Evolutionary conservation across 2,329 filamentous ascomycete species (phyloP).

Genomic region (Intubia oerlemansii): DNA sequence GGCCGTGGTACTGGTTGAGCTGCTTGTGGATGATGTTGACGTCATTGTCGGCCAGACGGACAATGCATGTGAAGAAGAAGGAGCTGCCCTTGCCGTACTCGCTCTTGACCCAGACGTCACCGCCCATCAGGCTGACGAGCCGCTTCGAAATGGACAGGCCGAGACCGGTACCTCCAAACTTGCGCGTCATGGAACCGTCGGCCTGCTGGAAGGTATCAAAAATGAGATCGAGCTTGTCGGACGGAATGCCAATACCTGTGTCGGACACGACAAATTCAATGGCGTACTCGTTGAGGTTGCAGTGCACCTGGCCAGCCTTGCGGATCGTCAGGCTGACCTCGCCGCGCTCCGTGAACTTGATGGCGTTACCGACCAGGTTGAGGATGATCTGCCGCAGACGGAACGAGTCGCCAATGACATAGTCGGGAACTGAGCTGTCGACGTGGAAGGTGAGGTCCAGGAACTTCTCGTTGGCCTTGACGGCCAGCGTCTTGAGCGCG

Average conservation of each 20-base stretch:
- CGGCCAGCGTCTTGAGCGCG: constrained; percentile 86
- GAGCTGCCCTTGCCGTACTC: constrained; percentile 78
- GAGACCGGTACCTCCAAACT: constrained; percentile 86
- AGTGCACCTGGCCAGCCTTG: constrained; percentile 38
- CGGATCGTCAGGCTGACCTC: constrained; percentile 90
- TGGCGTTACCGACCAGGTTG: constrained; percentile 92
- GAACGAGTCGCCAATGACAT: constrained; percentile 92
- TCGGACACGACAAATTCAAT: constrained; percentile 93
- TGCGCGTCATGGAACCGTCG: constrained; percentile 86
- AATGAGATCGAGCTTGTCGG: constrained; percentile 88
- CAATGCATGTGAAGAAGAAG: constrained; percentile 91
- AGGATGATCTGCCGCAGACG: constrained; percentile 89
- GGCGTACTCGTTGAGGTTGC: constrained; percentile 41
- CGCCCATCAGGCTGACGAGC: constrained; percentile 88
- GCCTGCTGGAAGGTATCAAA: constrained; percentile 99
- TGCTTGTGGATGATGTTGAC: constrained; percentile 60
- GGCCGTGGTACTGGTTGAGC: constrained; percentile 74
- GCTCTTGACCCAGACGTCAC: constrained; percentile 89
- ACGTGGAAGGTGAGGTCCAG: constrained; percentile 85
- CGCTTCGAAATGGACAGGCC: constrained; percentile 90
- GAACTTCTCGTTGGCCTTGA: constrained; percentile 91
- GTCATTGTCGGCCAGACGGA: constrained; percentile 65
- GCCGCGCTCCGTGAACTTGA: constrained; percentile 96
- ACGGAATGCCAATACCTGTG: constrained; percentile 89
- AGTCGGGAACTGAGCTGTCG: constrained; percentile 81